Conservation (phyloP, 139 green algal genomes). For the Deuterostichococcus epilithicus region DNA sequence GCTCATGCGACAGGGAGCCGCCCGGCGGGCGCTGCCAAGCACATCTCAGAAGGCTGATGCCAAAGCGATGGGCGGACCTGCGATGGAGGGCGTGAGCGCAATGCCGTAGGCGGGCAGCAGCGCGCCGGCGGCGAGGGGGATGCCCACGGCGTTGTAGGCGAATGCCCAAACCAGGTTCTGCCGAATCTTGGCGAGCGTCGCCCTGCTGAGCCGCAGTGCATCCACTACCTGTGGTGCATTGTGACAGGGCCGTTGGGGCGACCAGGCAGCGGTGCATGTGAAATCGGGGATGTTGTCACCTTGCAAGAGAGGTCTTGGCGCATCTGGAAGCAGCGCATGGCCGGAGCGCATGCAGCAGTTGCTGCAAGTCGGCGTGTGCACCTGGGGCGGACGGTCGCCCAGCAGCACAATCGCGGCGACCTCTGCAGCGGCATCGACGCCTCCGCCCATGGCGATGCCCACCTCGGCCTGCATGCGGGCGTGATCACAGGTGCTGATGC, state of each 20-base stretch:
- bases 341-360: not conserved
- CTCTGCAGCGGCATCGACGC: constrained; percentile 55
- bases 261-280: too few relatives aligned
- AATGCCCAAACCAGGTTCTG: constrained; percentile 90
- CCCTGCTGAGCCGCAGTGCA: constrained; percentile 61
- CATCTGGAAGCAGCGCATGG: too few relatives aligned
- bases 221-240: constrained; percentile 63
- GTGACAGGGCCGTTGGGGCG: too few relatives aligned
- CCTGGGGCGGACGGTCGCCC: constrained; percentile 67
- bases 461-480: constrained; percentile 74
- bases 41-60: constrained; percentile 20
- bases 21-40: too few relatives aligned
- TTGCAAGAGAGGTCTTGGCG: too few relatives aligned
- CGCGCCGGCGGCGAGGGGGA: constrained; percentile 65
- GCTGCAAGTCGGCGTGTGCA: constrained; percentile 3
- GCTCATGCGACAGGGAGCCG: too few relatives aligned
- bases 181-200: constrained; percentile 80
- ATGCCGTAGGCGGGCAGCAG: constrained; percentile 46
- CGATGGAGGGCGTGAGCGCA: constrained; percentile 51
- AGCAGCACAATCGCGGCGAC: constrained; percentile 78
- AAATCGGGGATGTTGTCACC: too few relatives aligned
- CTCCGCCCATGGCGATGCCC: constrained; percentile 81
- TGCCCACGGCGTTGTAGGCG: constrained; percentile 79
- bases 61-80: constrained; percentile 36
- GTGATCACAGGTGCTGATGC: too few relatives aligned